phyloP scores from a whole-genome alignment of 306 rosid genomes.

The Trifolium fragiferum region DNA sequence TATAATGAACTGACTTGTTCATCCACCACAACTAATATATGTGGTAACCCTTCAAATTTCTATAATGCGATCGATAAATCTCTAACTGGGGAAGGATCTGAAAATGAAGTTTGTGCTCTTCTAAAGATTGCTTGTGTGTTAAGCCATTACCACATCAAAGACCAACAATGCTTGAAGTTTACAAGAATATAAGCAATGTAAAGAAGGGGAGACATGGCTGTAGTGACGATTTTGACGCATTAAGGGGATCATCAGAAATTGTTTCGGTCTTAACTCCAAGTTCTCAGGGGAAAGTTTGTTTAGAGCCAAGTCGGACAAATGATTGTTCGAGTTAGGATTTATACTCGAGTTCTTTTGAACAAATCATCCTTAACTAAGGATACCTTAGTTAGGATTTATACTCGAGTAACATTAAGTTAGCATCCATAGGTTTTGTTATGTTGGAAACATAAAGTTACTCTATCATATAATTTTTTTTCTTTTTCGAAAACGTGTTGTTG shows the following conservation, averaged over 20 bases:
- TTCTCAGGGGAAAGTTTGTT: too few relatives aligned
- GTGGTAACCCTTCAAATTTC: background rate
- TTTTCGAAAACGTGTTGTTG: too few relatives aligned
- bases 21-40: background rate
- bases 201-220: background rate
- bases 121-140: background rate
- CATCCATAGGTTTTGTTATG: too few relatives aligned
- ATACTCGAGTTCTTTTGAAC: too few relatives aligned
- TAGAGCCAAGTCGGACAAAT: too few relatives aligned
- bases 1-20: constrained; percentile 2
- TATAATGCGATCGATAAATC: constrained; percentile 29
- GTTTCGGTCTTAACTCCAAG: background rate
- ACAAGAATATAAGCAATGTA: background rate
- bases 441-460: too few relatives aligned
- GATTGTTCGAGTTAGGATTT: too few relatives aligned
- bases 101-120: background rate
- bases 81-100: constrained; percentile 3
- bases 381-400: too few relatives aligned
- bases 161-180: background rate
- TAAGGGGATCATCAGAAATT: background rate
- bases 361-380: too few relatives aligned
- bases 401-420: too few relatives aligned
- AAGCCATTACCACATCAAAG: background rate
- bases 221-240: background rate
- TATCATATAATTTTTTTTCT: too few relatives aligned